Evolutionary conservation across 2,329 filamentous ascomycete genomes (phyloP).

Genomic region (Colletotrichum horii): DNA sequence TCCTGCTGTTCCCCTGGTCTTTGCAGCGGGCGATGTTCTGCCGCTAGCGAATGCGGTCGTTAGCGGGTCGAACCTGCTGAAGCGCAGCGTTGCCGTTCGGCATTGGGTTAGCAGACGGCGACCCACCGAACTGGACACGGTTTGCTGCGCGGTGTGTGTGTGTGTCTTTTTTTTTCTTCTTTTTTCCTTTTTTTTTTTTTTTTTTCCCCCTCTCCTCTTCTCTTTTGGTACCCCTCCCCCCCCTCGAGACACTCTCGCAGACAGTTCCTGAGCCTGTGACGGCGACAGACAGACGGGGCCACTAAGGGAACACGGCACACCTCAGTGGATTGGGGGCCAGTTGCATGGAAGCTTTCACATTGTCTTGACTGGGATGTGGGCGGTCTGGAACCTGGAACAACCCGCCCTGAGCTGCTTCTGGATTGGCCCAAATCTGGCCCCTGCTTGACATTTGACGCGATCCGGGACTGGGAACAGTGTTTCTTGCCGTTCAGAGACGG

Average conservation of each 20-base stretch:
- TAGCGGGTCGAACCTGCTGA: constrained; percentile 9
- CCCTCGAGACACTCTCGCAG: neutral
- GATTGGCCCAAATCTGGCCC: neutral
- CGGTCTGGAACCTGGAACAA: constrained; percentile 16
- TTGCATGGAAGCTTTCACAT: neutral
- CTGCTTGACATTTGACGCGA: constrained; percentile 4
- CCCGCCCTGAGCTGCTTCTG: neutral
- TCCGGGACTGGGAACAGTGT: neutral
- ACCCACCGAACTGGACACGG: neutral
- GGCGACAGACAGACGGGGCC: neutral
- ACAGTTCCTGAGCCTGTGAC: neutral
- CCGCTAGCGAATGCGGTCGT: constrained; percentile 1
- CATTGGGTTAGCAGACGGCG: neutral
- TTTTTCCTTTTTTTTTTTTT: no score
- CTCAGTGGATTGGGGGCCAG: neutral
- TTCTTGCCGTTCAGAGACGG: neutral
- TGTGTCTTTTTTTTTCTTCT: neutral
- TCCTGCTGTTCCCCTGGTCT: neutral
- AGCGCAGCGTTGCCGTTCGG: neutral
- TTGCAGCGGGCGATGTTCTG: neutral
- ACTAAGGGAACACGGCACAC: neutral
- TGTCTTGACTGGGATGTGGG: constrained; percentile 8
- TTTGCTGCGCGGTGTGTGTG: neutral
- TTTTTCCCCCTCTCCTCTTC: no score
- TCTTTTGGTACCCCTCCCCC: no score